Percentiles rank a stretch among this genome's conserved stretches.
phyloP scores from a whole-genome alignment of 202 grass and related monocot species.

The Brachypodium distachyon region DNA sequence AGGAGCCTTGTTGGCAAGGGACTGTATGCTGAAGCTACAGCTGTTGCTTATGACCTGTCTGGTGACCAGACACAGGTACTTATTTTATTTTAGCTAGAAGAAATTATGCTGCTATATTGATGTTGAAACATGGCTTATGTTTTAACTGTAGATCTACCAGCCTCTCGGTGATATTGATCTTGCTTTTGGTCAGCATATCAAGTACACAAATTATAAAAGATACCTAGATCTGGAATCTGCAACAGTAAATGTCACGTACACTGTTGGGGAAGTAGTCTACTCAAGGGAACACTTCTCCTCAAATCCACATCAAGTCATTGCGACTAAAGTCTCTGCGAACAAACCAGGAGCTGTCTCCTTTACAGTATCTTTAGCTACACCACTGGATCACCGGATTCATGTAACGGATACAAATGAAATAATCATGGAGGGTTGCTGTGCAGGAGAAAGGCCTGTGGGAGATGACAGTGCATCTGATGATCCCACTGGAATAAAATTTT shows the following conservation, averaged over 20 bases:
- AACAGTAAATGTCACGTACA: constrained; percentile 61
- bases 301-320: constrained; percentile 70
- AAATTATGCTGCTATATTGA: neutral
- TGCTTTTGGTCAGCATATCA: constrained; percentile 40
- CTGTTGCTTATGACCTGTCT: constrained; percentile 51
- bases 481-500: constrained; percentile 69
- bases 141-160: constrained; percentile 74
- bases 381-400: constrained; percentile 45
- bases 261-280: constrained; percentile 57
- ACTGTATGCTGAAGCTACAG: constrained; percentile 60
- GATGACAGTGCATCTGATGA: constrained; percentile 17
- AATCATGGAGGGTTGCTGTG: constrained; percentile 75
- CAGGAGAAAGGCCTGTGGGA: constrained; percentile 36
- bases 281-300: constrained; percentile 81
- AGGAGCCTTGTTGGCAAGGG: constrained; percentile 74
- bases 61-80: constrained; percentile 57
- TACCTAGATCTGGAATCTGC: constrained; percentile 74
- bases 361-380: constrained; percentile 51
- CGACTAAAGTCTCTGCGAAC: constrained; percentile 55
- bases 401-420: constrained; percentile 60
- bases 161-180: constrained; percentile 76
- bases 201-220: constrained; percentile 61
- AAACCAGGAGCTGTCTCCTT: constrained; percentile 60
- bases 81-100: constrained; percentile 3
- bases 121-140: constrained; percentile 7